These are phyloP conservation scores for Saksenaea oblongispora DNA, from an alignment of 371 early-diverging fungal species.

Conservation along the genomic window DNA sequence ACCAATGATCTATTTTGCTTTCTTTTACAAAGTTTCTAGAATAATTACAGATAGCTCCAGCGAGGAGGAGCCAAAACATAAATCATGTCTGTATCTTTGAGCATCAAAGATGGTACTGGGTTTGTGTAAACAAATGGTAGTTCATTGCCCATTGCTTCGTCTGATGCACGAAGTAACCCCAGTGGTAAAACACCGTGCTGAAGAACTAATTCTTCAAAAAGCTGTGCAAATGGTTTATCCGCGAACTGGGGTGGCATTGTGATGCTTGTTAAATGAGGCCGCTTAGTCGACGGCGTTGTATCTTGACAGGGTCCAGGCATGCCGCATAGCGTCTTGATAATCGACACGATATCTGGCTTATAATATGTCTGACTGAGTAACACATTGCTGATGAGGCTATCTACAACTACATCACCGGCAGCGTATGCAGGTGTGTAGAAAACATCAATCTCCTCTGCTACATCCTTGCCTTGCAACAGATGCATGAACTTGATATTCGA, in stretches of 20 bases:
- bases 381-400: conserved; percentile 47
- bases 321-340: conserved; percentile 56
- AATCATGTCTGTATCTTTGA: conserved; percentile 27
- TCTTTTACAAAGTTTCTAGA: not conserved
- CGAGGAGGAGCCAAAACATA: conserved; percentile 32
- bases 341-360: conserved; percentile 52
- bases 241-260: conserved; percentile 39
- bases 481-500: conserved; percentile 53
- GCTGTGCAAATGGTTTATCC: conserved; percentile 31
- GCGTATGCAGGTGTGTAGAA: conserved; percentile 52
- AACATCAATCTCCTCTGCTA: conserved; percentile 35
- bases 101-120: conserved; percentile 45
- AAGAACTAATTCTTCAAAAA: conserved; percentile 43
- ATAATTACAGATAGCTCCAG: conserved; percentile 9
- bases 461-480: conserved; percentile 38
- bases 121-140: conserved; percentile 56
- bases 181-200: conserved; percentile 43
- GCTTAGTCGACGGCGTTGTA: conserved; percentile 19
- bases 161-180: conserved; percentile 47
- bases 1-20: not conserved
- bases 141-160: conserved; percentile 45
- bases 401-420: conserved; percentile 51
- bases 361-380: conserved; percentile 52
- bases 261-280: conserved; percentile 36
- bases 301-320: conserved; percentile 40